These are phyloP conservation scores for Xylaria venustula DNA, from an alignment of 495 filamentous ascomycete species.

Conservation along the genomic window DNA sequence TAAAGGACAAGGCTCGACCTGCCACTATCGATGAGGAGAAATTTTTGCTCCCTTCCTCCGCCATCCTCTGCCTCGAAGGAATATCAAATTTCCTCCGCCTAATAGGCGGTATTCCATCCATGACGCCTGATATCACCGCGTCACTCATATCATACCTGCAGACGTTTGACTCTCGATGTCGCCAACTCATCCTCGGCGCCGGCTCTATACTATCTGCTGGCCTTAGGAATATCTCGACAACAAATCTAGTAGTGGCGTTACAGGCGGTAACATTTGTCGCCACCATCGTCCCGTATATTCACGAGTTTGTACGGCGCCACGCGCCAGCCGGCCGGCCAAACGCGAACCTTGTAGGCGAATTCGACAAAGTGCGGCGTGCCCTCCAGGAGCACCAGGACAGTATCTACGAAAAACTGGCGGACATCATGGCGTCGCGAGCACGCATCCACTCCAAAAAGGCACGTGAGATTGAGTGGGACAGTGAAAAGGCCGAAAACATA, in stretches of 20 bases:
- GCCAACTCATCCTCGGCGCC: conserved; percentile 77
- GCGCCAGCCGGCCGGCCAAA: conserved; percentile 41
- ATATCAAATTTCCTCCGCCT: conserved; percentile 69
- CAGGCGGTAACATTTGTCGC: conserved; percentile 76
- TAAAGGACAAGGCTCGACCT: conserved; percentile 55
- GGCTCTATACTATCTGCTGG: conserved; percentile 75
- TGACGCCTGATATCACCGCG: conserved; percentile 67
- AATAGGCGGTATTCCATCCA: conserved; percentile 67
- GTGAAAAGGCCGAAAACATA: conserved; percentile 22
- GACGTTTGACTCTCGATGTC: conserved; percentile 76
- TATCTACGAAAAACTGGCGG: conserved; percentile 78
- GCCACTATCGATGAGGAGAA: conserved; percentile 72
- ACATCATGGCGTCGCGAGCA: conserved; percentile 73
- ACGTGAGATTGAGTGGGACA: conserved; percentile 67
- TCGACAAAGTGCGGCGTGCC: conserved; percentile 77
- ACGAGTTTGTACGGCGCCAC: conserved; percentile 73
- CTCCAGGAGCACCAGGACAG: conserved; percentile 76
- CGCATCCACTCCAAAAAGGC: conserved; percentile 61
- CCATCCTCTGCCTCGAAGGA: conserved; percentile 61
- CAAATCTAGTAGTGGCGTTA: conserved; percentile 76
- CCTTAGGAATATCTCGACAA: conserved; percentile 81
- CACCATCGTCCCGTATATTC: conserved; percentile 69
- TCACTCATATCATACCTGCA: conserved; percentile 54
- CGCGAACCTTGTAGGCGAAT: conserved; percentile 51
- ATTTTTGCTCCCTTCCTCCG: conserved; percentile 71